A percentile compares a stretch with the other conserved stretches of the same genome.
Evolutionary conservation across 805 yeast species (phyloP).

Genomic region (Lachancea cidri): DNA sequence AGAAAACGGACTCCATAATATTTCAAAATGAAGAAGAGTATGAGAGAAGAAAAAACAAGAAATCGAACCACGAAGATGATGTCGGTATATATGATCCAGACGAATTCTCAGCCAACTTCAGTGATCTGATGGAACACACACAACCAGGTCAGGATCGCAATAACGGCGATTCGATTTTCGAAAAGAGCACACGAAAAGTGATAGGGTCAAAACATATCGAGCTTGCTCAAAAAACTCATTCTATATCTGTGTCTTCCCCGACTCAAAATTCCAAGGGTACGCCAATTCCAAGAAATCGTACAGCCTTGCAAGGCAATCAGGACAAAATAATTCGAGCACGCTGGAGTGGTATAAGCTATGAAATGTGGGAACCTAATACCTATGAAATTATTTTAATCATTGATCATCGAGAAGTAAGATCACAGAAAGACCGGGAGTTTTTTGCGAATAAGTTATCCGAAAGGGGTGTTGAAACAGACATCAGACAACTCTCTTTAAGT

Average conservation of each 20-base stretch:
- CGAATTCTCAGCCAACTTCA: constrained; percentile 6
- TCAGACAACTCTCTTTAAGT: constrained; percentile 66
- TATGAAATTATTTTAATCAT: constrained; percentile 59
- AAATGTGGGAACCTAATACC: constrained; percentile 55
- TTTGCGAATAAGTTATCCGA: constrained; percentile 51
- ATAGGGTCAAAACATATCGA: background rate
- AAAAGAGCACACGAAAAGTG: background rate
- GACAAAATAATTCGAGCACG: constrained; percentile 16
- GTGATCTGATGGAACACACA: constrained; percentile 6
- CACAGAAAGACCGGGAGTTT: constrained; percentile 62
- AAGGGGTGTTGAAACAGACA: constrained; percentile 47
- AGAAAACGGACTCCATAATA: constrained; percentile 38
- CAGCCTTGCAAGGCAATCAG: constrained; percentile 1
- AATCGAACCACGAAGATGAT: constrained; percentile 5
- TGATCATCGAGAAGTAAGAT: constrained; percentile 79
- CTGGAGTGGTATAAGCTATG: constrained; percentile 25
- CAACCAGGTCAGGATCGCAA: background rate
- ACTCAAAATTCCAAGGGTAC: background rate
- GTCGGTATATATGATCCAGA: constrained; percentile 1
- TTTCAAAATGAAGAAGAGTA: constrained; percentile 22
- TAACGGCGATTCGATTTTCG: background rate
- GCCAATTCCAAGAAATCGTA: background rate
- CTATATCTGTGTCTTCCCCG: background rate
- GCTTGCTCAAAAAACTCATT: constrained; percentile 1
- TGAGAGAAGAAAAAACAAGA: constrained; percentile 4